A percentile compares a stretch with the other conserved stretches of the same genome.
phyloP scores from a whole-genome alignment of 192 early-diverging fungal genomes.

The Coemansia reversa region DNA sequence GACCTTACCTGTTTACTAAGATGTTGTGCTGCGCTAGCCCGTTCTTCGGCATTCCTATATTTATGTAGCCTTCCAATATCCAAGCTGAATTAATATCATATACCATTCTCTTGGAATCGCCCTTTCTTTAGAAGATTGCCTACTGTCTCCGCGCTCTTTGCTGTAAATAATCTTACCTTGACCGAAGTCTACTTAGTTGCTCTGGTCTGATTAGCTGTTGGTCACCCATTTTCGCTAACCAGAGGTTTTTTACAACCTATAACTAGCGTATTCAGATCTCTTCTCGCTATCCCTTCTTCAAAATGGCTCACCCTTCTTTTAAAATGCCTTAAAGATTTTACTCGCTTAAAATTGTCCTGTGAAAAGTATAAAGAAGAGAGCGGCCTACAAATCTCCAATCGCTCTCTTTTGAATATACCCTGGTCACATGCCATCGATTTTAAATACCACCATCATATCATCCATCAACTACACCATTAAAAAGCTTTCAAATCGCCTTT shows the following conservation, averaged over 20 bases:
- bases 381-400: neutral
- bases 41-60: conserved; percentile 11
- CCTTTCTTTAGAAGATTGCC: neutral
- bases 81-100: neutral
- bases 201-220: neutral
- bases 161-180: neutral
- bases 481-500: too few relatives aligned
- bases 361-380: neutral
- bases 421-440: neutral
- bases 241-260: neutral
- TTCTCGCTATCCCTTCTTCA: neutral
- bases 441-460: neutral
- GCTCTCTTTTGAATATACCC: neutral
- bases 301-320: neutral
- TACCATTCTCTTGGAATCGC: neutral
- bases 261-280: neutral
- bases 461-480: too few relatives aligned
- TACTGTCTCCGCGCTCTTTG: neutral
- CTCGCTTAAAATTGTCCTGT: neutral
- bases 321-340: neutral
- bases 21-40: conserved; percentile 9
- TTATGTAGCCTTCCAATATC: neutral
- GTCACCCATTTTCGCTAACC: neutral
- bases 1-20: conserved; percentile 10
- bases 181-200: conserved; percentile 2